Evolutionary conservation across 257 asterid genomes (phyloP).

Genomic region (Solanum etuberosum): DNA sequence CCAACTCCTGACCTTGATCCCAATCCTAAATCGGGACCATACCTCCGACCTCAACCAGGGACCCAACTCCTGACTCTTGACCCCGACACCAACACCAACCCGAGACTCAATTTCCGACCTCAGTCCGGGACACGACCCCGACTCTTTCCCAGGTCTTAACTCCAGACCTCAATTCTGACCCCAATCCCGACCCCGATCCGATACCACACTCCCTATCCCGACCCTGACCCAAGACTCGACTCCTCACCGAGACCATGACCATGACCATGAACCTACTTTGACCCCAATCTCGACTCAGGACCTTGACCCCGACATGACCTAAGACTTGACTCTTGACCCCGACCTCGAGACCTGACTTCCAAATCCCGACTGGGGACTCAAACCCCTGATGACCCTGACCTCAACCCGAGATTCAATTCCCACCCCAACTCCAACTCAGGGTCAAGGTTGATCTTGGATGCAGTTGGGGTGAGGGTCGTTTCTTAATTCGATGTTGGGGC

Average conservation of each 20-base stretch:
- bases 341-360: neutral
- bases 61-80: neutral
- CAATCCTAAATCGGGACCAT: neutral
- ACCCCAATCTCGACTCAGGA: neutral
- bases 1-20: neutral
- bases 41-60: neutral
- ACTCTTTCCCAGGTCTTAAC: no score
- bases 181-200: no score
- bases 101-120: neutral
- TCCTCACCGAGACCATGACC: neutral
- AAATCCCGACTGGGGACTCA: no score
- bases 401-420: neutral
- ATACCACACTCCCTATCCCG: no score
- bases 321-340: neutral
- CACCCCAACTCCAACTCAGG: neutral
- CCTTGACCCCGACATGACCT: neutral
- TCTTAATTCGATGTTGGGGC: neutral
- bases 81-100: neutral
- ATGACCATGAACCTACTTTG: neutral
- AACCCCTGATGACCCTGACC: no score
- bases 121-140: accelerated
- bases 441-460: neutral
- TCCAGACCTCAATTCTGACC: neutral
- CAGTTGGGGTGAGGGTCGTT: neutral
- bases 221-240: no score